phyloP scores from a whole-genome alignment of 2,329 filamentous ascomycete genomes.

The Cercospora canescens region DNA sequence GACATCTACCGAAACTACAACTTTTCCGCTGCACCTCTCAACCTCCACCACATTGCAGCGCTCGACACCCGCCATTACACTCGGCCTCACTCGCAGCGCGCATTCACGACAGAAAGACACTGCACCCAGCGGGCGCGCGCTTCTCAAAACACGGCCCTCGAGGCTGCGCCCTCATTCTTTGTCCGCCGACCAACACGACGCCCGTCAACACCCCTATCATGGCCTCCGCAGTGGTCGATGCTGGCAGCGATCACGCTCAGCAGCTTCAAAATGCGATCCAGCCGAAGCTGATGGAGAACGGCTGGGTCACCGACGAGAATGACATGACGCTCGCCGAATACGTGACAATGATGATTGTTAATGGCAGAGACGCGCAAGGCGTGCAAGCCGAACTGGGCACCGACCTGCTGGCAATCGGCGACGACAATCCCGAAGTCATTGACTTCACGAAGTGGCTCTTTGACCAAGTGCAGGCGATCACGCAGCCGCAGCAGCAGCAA shows the following conservation, averaged over 20 bases:
- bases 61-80: not conserved
- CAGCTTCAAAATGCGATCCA: conserved; percentile 81
- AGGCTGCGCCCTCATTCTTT: conserved; percentile 11
- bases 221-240: conserved; percentile 61
- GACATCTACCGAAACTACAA: not conserved
- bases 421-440: conserved; percentile 78
- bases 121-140: not conserved
- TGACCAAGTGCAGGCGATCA: conserved; percentile 71
- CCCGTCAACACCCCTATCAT: conserved; percentile 50
- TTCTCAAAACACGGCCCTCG: not conserved
- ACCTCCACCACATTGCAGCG: not conserved
- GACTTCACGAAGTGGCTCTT: conserved; percentile 95
- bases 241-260: conserved; percentile 80
- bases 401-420: conserved; percentile 78
- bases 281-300: conserved; percentile 87
- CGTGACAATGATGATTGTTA: conserved; percentile 94
- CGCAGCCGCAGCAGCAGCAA: conserved; percentile 40
- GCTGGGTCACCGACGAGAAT: conserved; percentile 81
- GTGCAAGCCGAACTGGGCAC: conserved; percentile 85
- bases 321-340: conserved; percentile 90
- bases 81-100: not conserved
- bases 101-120: not conserved
- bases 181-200: not conserved
- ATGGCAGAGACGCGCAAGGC: conserved; percentile 88
- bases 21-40: not conserved